Conservation (phyloP, 805 yeast genomes). For the Starmerella bombicola region DNA sequence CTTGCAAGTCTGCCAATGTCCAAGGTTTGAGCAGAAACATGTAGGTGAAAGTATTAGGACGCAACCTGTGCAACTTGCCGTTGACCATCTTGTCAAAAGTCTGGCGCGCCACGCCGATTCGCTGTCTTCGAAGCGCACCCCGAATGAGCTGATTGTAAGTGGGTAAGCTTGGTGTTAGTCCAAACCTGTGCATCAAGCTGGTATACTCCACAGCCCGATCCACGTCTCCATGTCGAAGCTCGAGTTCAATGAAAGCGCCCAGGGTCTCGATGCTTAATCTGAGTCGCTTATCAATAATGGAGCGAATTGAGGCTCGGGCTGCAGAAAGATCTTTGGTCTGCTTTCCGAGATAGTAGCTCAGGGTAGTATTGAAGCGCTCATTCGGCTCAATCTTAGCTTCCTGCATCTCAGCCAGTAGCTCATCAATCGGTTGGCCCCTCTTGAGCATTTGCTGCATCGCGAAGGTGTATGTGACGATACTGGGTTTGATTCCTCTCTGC, state of each 20-base stretch:
- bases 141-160: constrained; percentile 27
- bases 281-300: constrained; percentile 1
- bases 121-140: constrained; percentile 19
- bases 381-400: constrained; percentile 34
- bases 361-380: constrained; percentile 37
- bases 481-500: constrained; percentile 37
- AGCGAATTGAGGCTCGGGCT: constrained; percentile 38
- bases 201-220: constrained; percentile 16
- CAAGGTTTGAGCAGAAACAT: constrained; percentile 22
- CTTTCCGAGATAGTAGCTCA: constrained; percentile 43
- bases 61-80: constrained; percentile 11
- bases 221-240: constrained; percentile 23
- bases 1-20: constrained; percentile 3
- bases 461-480: constrained; percentile 50
- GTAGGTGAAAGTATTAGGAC: constrained; percentile 25
- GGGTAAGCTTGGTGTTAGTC: constrained; percentile 23
- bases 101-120: constrained; percentile 18
- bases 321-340: constrained; percentile 37
- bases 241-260: constrained; percentile 27
- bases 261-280: constrained; percentile 27
- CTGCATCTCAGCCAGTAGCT: constrained; percentile 29
- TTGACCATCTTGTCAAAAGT: constrained; percentile 17
- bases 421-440: constrained; percentile 34
- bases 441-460: constrained; percentile 45
- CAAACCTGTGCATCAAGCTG: constrained; percentile 20